Conservation (phyloP, 2,329 filamentous ascomycete genomes). For the Pseudocercospora vitis region DNA sequence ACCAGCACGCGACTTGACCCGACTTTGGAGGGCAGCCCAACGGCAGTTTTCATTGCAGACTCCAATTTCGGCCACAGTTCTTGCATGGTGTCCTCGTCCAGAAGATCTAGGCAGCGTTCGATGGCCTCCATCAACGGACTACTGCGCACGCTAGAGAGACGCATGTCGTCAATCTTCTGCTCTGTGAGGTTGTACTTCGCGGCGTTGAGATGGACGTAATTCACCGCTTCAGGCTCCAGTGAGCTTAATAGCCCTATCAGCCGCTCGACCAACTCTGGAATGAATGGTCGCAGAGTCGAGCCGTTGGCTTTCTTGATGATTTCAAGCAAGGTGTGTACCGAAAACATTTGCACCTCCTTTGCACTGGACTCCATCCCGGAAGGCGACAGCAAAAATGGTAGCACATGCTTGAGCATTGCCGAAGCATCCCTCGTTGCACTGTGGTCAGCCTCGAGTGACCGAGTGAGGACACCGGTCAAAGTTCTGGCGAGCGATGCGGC, state of each 20-base stretch:
- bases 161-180: slow-evolving; percentile 84
- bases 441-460: slow-evolving; percentile 78
- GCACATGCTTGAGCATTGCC: slow-evolving; percentile 78
- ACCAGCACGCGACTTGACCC: slow-evolving; percentile 83
- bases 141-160: slow-evolving; percentile 75
- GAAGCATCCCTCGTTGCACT: slow-evolving; percentile 65
- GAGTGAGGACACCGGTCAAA: slow-evolving; percentile 80
- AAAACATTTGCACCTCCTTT: slow-evolving; percentile 81
- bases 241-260: slow-evolving; percentile 81
- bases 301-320: slow-evolving; percentile 83
- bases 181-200: slow-evolving; percentile 80
- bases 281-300: slow-evolving; percentile 74
- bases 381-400: slow-evolving; percentile 87
- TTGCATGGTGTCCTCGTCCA: slow-evolving; percentile 76
- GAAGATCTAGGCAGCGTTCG: slow-evolving; percentile 79
- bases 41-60: slow-evolving; percentile 75
- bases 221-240: slow-evolving; percentile 83
- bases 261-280: slow-evolving; percentile 76
- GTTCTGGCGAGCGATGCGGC: slow-evolving; percentile 80
- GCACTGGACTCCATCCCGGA: slow-evolving; percentile 87
- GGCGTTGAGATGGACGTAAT: slow-evolving; percentile 88
- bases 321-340: slow-evolving; percentile 76
- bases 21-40: slow-evolving; percentile 92
- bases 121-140: slow-evolving; percentile 93
- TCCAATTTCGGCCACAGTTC: slow-evolving; percentile 71